Evolutionary conservation across 2,329 filamentous ascomycete genomes (phyloP), one percentile per base, ranked within the genome.

Genomic region (Corniculantispora saksenae): DNA sequence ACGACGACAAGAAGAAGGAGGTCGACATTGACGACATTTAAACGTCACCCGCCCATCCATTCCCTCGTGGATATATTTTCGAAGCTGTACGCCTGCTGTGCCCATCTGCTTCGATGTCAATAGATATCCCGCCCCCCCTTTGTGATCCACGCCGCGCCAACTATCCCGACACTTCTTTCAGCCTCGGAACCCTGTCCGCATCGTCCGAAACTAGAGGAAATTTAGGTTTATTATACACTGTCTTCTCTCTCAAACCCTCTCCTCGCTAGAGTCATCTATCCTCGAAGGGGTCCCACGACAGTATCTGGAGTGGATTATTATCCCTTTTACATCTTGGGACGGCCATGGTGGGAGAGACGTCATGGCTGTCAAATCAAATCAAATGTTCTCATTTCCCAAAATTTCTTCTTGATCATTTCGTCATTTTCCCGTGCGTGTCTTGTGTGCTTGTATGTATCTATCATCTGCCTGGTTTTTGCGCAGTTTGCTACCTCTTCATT

Each of bases 11-110:
- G 77, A 79, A 79, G 77, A 93, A 92, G 83, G 93, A 97, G 72
- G 89, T 97, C 75, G 93, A 96, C 78, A 92, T 97, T 78, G 94
- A 98, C 83, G 93, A 97, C 80, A 97, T 98, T 79, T 97, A 89
- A 86, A 15, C 2, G 10, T 5, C 17, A 15, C 4, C 19, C n/a
- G 7, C 4, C 45, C 13, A 8, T 17, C 25, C 13, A 2, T 1
- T 12, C 19, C 32, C 9, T 19, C 19, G 17, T 23, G 13, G 35
- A 38, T 25, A 23, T 7, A 5, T 21, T 29, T 48, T n/a, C 19
- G 35, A n/a, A 43, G 3, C 27, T 62, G 43, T 23, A 29, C 6
- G 32, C 43, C 53, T 40, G 53, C 61, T 35, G 61, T 54, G 61
- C 43, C 9, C 2, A 15, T 13, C 29, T 50, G 21, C 38, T 48